Conservation (phyloP, 202 grass and related monocot species). For the Setaria viridis region DNA sequence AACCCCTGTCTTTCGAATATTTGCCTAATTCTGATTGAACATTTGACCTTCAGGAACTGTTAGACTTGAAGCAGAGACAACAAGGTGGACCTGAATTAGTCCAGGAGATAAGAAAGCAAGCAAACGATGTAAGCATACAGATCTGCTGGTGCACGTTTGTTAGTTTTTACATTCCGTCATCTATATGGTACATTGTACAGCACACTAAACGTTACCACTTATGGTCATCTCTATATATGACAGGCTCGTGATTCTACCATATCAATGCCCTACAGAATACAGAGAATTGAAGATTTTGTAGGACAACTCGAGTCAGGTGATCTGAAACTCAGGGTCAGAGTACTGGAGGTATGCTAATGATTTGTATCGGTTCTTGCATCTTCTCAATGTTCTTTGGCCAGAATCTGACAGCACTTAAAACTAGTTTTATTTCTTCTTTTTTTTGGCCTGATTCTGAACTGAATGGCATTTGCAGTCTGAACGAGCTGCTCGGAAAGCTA, state of each 20-base stretch:
- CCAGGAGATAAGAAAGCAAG: slow-evolving; percentile 88
- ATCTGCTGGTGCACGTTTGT: slow-evolving; percentile 29
- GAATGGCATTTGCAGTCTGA: slow-evolving; percentile 73
- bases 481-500: slow-evolving; percentile 84
- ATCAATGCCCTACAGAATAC: slow-evolving; percentile 91
- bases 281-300: slow-evolving; percentile 90
- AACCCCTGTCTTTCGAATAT: slow-evolving; percentile 37
- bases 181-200: background rate
- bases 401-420: background rate
- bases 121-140: slow-evolving; percentile 74
- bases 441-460: slow-evolving; percentile 17
- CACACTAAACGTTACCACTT: slow-evolving; percentile 9
- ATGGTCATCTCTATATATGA: slow-evolving; percentile 11
- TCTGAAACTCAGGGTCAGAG: slow-evolving; percentile 89
- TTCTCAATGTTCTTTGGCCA: slow-evolving; percentile 1
- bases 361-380: slow-evolving; percentile 3
- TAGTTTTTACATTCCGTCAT: background rate
- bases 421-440: slow-evolving; percentile 6
- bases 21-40: slow-evolving; percentile 38
- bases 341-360: slow-evolving; percentile 80
- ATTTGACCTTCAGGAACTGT: slow-evolving; percentile 72
- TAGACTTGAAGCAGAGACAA: slow-evolving; percentile 74
- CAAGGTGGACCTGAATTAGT: slow-evolving; percentile 68
- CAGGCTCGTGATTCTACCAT: slow-evolving; percentile 85
- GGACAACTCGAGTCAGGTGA: slow-evolving; percentile 92